Evolutionary conservation across 331 rosid species (phyloP).

Genomic region (Cydonia oblonga): DNA sequence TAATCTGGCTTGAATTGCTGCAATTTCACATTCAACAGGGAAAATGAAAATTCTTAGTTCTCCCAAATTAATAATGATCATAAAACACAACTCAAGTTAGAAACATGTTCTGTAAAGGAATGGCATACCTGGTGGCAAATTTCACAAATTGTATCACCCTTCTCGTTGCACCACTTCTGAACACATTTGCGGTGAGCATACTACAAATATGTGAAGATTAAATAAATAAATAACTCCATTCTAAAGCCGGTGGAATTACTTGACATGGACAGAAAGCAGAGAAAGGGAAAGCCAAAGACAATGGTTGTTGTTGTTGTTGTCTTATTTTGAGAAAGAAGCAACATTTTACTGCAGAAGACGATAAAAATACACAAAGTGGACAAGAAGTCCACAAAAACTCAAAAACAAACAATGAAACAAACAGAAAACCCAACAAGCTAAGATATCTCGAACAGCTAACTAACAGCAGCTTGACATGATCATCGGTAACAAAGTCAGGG

Average conservation of each 20-base stretch:
- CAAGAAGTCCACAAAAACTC: too few species aligned
- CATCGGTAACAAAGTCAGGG: not conserved
- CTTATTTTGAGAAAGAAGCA: too few species aligned
- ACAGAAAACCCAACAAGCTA: too few species aligned
- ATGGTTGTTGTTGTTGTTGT: not conserved
- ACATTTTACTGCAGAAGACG: too few species aligned
- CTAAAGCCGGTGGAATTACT: not conserved
- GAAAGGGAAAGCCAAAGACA: not conserved
- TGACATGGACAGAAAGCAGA: not conserved
- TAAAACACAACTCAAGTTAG: not conserved
- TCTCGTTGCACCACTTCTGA: constrained; percentile 93
- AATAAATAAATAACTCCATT: not conserved
- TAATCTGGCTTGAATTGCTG: constrained; percentile 62
- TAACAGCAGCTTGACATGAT: not conserved
- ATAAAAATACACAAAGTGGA: too few species aligned
- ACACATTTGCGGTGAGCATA: constrained; percentile 75
- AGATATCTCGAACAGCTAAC: too few species aligned
- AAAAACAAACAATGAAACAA: too few species aligned
- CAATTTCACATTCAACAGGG: constrained; percentile 7
- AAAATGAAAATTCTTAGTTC: not conserved
- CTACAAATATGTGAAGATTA: constrained; percentile 32
- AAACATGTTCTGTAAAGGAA: not conserved
- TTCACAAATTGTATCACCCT: constrained; percentile 43
- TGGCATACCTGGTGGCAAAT: constrained; percentile 32
- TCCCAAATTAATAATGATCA: not conserved